phyloP scores from a whole-genome alignment of 176 grass and related monocot species.

The Musa schizocarpa region DNA sequence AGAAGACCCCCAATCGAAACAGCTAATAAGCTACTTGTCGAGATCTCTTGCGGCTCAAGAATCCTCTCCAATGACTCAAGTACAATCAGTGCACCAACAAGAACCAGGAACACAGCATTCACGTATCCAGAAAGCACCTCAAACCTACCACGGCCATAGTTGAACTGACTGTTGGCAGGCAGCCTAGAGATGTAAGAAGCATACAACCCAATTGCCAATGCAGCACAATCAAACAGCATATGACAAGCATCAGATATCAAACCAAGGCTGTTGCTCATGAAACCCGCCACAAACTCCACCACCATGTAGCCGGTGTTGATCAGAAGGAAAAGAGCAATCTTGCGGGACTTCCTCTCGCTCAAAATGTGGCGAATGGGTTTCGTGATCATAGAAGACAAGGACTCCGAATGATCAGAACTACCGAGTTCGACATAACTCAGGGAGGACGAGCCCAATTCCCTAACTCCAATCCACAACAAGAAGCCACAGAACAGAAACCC shows the following conservation, averaged over 20 bases:
- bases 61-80: conserved; percentile 91
- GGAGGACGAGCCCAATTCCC: conserved; percentile 41
- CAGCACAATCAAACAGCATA: conserved; percentile 96
- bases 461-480: conserved; percentile 56
- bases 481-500: conserved; percentile 69
- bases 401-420: conserved; percentile 29
- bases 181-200: conserved; percentile 79
- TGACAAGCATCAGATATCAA: conserved; percentile 94
- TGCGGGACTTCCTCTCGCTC: conserved; percentile 69
- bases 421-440: conserved; percentile 55
- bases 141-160: conserved; percentile 79
- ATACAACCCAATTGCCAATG: conserved; percentile 80
- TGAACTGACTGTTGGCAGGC: conserved; percentile 79
- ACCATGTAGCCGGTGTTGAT: conserved; percentile 93
- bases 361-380: conserved; percentile 73
- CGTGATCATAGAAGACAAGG: conserved; percentile 55
- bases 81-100: conserved; percentile 73
- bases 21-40: conserved; percentile 70
- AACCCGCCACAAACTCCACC: conserved; percentile 71
- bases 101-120: conserved; percentile 89
- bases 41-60: conserved; percentile 90
- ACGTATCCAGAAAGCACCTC: conserved; percentile 97
- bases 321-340: conserved; percentile 80
- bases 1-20: conserved; percentile 86
- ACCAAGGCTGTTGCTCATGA: conserved; percentile 96